Base-by-base conservation (phyloP, 176 grass and related monocot species). In the Tillandsia fasciculata region DNA sequence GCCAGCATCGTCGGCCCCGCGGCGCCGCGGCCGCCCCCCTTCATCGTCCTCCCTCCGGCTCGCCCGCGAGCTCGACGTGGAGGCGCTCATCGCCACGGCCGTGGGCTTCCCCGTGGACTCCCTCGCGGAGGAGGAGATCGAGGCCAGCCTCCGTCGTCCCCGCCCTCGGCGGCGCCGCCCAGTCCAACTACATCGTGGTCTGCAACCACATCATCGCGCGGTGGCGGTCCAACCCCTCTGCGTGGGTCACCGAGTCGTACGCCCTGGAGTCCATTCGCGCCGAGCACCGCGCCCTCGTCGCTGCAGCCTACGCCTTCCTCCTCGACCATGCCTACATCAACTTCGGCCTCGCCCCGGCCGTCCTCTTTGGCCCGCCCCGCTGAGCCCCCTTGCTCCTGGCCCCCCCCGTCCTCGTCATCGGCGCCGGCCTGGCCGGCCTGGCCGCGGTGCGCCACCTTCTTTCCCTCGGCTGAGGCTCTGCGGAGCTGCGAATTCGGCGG, bases 121-220 rank as follows among this genome's bases (percentile, higher is more conserved):
- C 2, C 89, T 92, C 53, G 88, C 93, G 2, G 93, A 97, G 82
- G 93, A 97, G 68, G 93, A 97, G 79, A 86, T 97, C 68, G 86
- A 79, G 20, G 86, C 81, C 14, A n/a, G n/a, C n/a, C n/a, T 74
- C 79, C 22, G 89, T 92, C 64, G 82, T 97, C 70, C 86, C 93
- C 10, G 66, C 70, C 50, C 83, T 92, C 0, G 93, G 93, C 4
- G 89, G 93, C 47, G 49, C 76, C 50, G 78, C 85, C 29, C 93
- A 97, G 77, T 48, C 80, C 52, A 97, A 92, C 82, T 97, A 92
- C 72, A 88, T 97, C 70, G 89, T 91, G 64, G 93, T 97, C 17
- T 86, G 93, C 73, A 97, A 97, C 65, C 93, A 97, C 69, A 87
- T 97, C 51, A 64, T 97, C 72, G 79, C 93, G 10, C 84, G 85